Conservation (phyloP, 441 rosid genomes). For the Populus tomentosa region DNA sequence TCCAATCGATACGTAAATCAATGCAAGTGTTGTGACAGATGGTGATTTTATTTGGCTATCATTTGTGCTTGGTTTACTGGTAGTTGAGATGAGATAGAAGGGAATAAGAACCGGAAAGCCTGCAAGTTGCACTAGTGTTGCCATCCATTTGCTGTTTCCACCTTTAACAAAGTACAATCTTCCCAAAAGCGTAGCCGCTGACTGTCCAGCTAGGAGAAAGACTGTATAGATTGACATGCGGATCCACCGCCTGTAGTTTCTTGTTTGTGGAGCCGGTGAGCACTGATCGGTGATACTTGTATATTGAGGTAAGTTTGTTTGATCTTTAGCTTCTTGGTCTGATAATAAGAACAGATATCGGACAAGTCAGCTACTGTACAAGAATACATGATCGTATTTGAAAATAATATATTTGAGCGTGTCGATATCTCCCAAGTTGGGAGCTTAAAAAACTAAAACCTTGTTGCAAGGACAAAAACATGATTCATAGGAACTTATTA, state of each 20-base stretch:
- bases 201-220: constrained; percentile 27
- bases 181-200: constrained; percentile 31
- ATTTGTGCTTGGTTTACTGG: neutral
- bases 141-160: constrained; percentile 38
- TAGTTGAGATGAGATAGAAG: constrained; percentile 7
- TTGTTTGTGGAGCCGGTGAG: constrained; percentile 2
- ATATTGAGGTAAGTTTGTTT: neutral
- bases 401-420: neutral
- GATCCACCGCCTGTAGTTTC: constrained; percentile 26
- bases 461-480: neutral
- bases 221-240: constrained; percentile 10
- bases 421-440: neutral
- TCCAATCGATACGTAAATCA: constrained; percentile 38
- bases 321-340: constrained; percentile 9
- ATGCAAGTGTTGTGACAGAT: constrained; percentile 19
- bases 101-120: constrained; percentile 40
- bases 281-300: neutral
- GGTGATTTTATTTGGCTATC: constrained; percentile 4
- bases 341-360: neutral
- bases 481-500: neutral
- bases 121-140: constrained; percentile 21
- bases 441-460: neutral
- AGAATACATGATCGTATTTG: neutral
- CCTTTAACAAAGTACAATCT: constrained; percentile 34
- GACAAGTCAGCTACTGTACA: neutral